phyloP scores from a whole-genome alignment of 2,329 filamentous ascomycete species.

The Claviceps sp. region DNA sequence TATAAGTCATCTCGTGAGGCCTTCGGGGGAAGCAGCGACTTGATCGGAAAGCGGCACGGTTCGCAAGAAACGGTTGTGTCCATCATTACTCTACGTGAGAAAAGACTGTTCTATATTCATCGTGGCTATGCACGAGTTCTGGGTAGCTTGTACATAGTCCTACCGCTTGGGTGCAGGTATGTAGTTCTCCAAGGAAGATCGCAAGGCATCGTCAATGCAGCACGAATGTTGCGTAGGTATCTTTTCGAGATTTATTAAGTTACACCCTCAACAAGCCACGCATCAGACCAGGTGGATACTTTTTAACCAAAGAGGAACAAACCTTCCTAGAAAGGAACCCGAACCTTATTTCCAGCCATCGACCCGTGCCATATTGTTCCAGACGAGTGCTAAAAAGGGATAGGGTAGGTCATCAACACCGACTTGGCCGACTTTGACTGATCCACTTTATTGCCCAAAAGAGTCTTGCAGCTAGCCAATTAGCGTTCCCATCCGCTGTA shows the following conservation, averaged over 20 bases:
- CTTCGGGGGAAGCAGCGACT: not conserved
- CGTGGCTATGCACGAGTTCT: not conserved
- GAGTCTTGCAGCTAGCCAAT: not conserved
- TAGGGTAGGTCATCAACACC: not conserved
- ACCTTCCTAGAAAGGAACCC: not conserved
- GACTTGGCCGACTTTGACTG: not conserved
- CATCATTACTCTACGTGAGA: too few species aligned
- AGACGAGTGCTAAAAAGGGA: too few species aligned
- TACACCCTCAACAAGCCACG: not conserved
- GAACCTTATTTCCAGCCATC: not conserved
- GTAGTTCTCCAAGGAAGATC: too few species aligned
- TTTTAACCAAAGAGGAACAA: not conserved
- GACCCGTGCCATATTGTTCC: not conserved
- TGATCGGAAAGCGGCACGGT: not conserved
- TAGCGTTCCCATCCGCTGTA: not conserved
- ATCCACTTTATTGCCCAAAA: not conserved
- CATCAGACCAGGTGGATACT: not conserved
- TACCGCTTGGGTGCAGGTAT: too few species aligned
- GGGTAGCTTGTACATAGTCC: not conserved
- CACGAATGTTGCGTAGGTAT: too few species aligned
- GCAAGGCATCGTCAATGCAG: too few species aligned
- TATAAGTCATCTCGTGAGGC: not conserved
- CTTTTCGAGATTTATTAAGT: not conserved
- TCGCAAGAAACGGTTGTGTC: not conserved
- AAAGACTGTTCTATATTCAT: too few species aligned